These are phyloP conservation scores for Penicillium egyptiacum DNA, from an alignment of 495 filamentous ascomycete genomes.

Conservation along the genomic window DNA sequence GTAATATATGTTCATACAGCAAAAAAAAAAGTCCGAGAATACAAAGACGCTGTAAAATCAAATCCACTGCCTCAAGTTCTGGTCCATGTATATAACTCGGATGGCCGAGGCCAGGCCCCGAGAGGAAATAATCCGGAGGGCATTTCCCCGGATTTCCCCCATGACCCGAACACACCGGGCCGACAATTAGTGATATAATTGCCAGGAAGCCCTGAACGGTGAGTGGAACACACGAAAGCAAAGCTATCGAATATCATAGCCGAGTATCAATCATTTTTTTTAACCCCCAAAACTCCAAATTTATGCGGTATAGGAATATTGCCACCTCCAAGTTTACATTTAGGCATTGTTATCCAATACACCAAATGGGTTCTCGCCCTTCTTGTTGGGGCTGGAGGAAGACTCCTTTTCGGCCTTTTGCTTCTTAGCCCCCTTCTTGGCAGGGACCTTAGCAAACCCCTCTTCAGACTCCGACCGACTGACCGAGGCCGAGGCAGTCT, in stretches of 20 bases:
- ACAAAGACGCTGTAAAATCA: slow-evolving; percentile 7
- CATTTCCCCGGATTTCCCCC: not conserved
- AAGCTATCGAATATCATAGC: not conserved
- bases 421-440: slow-evolving; percentile 47
- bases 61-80: not conserved
- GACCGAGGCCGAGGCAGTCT: slow-evolving; percentile 23
- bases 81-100: not conserved
- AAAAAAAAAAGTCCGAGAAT: not conserved
- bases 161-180: not conserved
- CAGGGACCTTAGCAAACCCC: slow-evolving; percentile 36
- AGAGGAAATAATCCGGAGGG: not conserved
- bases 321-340: slow-evolving; percentile 1
- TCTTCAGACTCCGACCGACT: slow-evolving; percentile 28
- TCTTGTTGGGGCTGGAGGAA: slow-evolving; percentile 19
- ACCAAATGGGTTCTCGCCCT: slow-evolving; percentile 39
- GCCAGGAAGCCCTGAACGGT: not conserved
- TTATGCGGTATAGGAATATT: slow-evolving; percentile 13
- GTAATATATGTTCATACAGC: not conserved
- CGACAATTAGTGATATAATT: not conserved
- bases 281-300: slow-evolving; percentile 19
- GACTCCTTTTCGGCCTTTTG: slow-evolving; percentile 26
- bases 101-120: not conserved
- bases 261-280: slow-evolving; percentile 12
- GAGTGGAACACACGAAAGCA: not conserved
- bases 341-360: slow-evolving; percentile 37